Evolutionary conservation across 306 rosid species (phyloP).

Genomic region (Prunus mume): DNA sequence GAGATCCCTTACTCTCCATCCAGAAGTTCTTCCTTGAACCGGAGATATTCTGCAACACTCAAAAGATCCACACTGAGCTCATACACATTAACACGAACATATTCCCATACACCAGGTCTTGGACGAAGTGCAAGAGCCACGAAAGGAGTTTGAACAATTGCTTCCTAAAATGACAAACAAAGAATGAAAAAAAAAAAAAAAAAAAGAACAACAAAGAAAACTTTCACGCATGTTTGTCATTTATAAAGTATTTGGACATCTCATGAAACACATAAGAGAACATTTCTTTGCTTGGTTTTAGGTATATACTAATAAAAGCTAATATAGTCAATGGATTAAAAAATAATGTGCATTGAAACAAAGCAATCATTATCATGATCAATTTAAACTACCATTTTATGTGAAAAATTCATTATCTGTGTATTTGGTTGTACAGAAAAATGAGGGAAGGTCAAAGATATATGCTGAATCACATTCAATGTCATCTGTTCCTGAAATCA

Average conservation of each 20-base stretch:
- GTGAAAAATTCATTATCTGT: too few species aligned
- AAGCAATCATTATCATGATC: too few species aligned
- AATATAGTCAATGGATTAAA: too few species aligned
- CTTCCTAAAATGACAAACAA: constrained; percentile 42
- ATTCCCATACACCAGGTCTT: constrained; percentile 80
- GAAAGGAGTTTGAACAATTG: constrained; percentile 72
- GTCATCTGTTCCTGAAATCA: not conserved
- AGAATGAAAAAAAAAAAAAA: constrained; percentile 11
- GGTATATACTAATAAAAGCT: not conserved
- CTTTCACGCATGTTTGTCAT: not conserved
- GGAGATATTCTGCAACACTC: constrained; percentile 66
- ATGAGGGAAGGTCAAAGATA: too few species aligned
- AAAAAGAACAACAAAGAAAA: not conserved
- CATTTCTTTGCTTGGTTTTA: not conserved
- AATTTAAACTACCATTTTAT: too few species aligned
- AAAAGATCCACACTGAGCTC: constrained; percentile 78
- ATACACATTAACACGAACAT: constrained; percentile 64
- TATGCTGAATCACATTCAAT: too few species aligned
- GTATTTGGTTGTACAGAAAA: too few species aligned
- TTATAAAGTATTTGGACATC: not conserved
- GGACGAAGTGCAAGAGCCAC: constrained; percentile 78
- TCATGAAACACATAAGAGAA: not conserved
- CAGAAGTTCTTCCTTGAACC: constrained; percentile 68
- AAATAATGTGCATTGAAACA: too few species aligned
- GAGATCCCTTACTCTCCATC: constrained; percentile 50